A percentile compares a stretch with the other conserved stretches of the same genome.
Conservation (phyloP, 108 stramenopile genomes). For the Cyclostephanos tholiformis region DNA sequence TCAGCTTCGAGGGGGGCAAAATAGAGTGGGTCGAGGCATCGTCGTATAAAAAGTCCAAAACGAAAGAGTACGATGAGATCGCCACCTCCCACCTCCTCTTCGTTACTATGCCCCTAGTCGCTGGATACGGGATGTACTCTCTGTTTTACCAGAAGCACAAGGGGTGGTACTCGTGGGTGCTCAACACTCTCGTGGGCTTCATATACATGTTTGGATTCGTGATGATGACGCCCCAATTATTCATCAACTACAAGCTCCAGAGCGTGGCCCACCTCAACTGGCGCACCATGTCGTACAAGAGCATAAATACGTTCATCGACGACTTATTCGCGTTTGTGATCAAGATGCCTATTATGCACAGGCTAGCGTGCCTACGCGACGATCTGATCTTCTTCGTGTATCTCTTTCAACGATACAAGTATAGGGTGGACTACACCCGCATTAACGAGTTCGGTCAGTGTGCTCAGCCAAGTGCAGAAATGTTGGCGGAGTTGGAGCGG, state of each 20-base stretch:
- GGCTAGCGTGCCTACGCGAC: conserved; percentile 83
- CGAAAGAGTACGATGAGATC: conserved; percentile 75
- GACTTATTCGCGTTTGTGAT: conserved; percentile 89
- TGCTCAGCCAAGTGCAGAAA: conserved; percentile 44
- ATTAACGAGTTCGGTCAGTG: conserved; percentile 76
- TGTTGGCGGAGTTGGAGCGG: conserved; percentile 32
- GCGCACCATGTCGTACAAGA: conserved; percentile 85
- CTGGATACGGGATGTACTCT: conserved; percentile 70
- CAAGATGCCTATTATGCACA: conserved; percentile 91
- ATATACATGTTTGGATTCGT: conserved; percentile 93
- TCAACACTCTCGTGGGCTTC: conserved; percentile 69
- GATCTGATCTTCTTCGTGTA: conserved; percentile 89
- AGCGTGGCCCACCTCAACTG: conserved; percentile 89
- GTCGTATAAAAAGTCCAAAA: conserved; percentile 56
- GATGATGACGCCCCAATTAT: conserved; percentile 92
- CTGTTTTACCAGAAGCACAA: conserved; percentile 74
- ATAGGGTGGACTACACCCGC: conserved; percentile 64
- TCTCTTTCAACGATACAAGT: conserved; percentile 85
- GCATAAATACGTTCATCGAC: conserved; percentile 90
- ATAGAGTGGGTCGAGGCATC: conserved; percentile 64
- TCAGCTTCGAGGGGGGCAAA: conserved; percentile 50
- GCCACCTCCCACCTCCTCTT: conserved; percentile 49
- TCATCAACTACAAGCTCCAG: conserved; percentile 91
- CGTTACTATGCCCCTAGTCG: conserved; percentile 74
- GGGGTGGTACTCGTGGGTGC: conserved; percentile 85